Evolutionary conservation across 345 rosid species (phyloP).

Genomic region (Angophora floribunda): DNA sequence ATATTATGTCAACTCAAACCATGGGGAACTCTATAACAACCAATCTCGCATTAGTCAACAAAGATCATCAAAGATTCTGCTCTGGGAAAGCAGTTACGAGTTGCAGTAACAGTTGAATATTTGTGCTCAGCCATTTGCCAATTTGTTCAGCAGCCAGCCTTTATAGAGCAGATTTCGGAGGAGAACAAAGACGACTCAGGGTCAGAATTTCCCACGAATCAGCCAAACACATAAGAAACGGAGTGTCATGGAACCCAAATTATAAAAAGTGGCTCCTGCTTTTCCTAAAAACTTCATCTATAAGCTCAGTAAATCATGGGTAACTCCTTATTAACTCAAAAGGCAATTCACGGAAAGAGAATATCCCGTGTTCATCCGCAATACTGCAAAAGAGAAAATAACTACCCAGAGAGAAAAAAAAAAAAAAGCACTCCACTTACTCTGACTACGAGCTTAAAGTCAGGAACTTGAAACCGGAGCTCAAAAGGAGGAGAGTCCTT

Average conservation of each 20-base stretch:
- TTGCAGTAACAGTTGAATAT: neutral
- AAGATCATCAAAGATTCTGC: neutral
- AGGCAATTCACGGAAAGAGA: neutral
- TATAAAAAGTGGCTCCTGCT: neutral
- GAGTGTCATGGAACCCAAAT: neutral
- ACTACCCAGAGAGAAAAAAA: neutral
- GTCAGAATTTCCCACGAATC: neutral
- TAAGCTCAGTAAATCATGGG: neutral
- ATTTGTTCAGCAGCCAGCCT: neutral
- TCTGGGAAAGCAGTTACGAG: neutral
- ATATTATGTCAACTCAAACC: neutral
- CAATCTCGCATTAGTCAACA: neutral
- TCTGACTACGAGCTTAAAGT: constrained; percentile 33
- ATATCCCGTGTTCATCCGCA: neutral
- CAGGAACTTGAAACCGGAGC: constrained; percentile 56
- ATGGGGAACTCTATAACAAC: neutral
- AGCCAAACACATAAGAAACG: neutral
- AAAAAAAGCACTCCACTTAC: constrained; percentile 10
- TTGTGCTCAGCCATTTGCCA: neutral
- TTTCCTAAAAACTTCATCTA: neutral
- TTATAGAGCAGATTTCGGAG: neutral
- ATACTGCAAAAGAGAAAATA: neutral
- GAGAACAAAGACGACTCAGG: neutral
- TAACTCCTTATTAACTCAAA: neutral
- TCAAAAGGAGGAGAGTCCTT: constrained; percentile 44